Conservation (phyloP, 805 yeast genomes). For the Ogataea sp. region DNA sequence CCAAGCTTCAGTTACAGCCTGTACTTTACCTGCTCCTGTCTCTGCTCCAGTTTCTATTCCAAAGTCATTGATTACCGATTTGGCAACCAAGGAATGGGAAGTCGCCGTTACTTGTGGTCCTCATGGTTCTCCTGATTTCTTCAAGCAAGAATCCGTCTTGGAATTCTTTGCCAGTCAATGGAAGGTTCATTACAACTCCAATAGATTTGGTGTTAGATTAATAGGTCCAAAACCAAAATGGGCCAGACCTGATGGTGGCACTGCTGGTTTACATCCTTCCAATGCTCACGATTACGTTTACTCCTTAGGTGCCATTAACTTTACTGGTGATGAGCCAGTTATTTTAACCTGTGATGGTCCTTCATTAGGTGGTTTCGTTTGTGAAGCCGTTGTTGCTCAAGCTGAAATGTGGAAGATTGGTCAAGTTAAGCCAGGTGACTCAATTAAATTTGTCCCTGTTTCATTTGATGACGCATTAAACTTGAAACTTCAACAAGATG, state of each 20-base stretch:
- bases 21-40: slow-evolving; percentile 66
- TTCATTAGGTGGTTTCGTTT: slow-evolving; percentile 93
- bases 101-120: slow-evolving; percentile 97
- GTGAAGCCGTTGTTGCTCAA: slow-evolving; percentile 92
- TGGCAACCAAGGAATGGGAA: slow-evolving; percentile 54
- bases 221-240: slow-evolving; percentile 95
- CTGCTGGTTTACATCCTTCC: slow-evolving; percentile 97
- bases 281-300: slow-evolving; percentile 97
- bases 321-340: slow-evolving; percentile 98
- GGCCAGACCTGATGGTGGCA: slow-evolving; percentile 97
- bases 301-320: slow-evolving; percentile 92
- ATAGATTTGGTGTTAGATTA: slow-evolving; percentile 91
- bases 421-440: slow-evolving; percentile 93
- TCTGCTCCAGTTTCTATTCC: slow-evolving; percentile 58
- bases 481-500: slow-evolving; percentile 56
- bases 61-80: slow-evolving; percentile 43
- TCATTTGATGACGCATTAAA: slow-evolving; percentile 57
- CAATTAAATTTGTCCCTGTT: slow-evolving; percentile 72
- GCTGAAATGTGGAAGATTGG: slow-evolving; percentile 99
- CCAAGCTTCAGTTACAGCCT: slow-evolving; percentile 59
- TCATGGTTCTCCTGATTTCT: slow-evolving; percentile 95
- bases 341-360: slow-evolving; percentile 97
- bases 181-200: slow-evolving; percentile 96
- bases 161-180: slow-evolving; percentile 73
- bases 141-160: slow-evolving; percentile 62